These are phyloP conservation scores for Filobasidium floriforme DNA, from an alignment of 768 basidiomycete species.

Conservation along the genomic window DNA sequence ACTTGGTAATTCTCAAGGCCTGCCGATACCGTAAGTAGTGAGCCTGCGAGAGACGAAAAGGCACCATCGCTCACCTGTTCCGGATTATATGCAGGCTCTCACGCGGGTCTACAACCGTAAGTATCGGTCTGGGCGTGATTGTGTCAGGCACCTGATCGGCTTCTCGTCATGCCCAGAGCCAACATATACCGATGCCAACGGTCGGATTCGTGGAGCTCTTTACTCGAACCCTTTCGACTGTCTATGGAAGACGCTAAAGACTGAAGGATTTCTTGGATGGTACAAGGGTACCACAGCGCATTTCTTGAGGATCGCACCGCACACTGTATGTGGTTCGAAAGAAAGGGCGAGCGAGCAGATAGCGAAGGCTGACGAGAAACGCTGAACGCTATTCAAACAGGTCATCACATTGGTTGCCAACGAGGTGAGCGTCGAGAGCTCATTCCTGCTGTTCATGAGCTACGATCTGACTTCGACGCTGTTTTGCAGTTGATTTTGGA, in stretches of 20 bases:
- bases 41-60: background rate
- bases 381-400: constrained; percentile 44
- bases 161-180: constrained; percentile 30
- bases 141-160: background rate
- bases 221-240: constrained; percentile 93
- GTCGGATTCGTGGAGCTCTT: constrained; percentile 55
- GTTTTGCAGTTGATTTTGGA: constrained; percentile 35
- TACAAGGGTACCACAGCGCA: constrained; percentile 97
- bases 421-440: constrained; percentile 34
- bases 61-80: background rate
- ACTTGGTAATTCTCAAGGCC: constrained; percentile 22
- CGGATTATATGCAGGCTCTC: constrained; percentile 53
- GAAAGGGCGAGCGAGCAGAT: background rate
- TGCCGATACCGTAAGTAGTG: constrained; percentile 29
- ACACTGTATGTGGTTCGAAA: constrained; percentile 57
- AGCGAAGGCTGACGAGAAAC: constrained; percentile 17
- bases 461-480: background rate
- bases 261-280: constrained; percentile 86
- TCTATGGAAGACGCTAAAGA: constrained; percentile 86
- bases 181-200: constrained; percentile 43
- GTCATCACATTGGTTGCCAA: constrained; percentile 87
- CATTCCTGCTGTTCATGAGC: background rate
- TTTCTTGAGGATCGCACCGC: constrained; percentile 83
- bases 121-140: constrained; percentile 7
- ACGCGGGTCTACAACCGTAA: constrained; percentile 87